Percentiles rank a stretch among this genome's conserved stretches.
phyloP scores from a whole-genome alignment of 768 basidiomycete genomes.

The Daedalea quercina region DNA sequence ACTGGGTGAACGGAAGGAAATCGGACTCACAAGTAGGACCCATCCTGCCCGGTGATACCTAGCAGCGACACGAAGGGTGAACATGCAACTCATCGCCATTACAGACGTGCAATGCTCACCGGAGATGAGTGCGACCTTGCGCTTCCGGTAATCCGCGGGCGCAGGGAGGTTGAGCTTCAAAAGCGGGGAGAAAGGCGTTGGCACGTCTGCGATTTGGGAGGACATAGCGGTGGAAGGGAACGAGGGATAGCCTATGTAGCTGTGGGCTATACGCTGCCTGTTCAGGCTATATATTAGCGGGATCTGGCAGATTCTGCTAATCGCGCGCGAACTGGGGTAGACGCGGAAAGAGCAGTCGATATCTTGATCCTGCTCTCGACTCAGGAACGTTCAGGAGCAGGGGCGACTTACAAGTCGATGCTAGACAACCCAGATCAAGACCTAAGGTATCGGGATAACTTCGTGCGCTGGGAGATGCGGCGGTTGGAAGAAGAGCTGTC shows the following conservation, averaged over 20 bases:
- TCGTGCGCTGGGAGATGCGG: no score
- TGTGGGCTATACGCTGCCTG: no score
- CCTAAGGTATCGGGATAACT: no score
- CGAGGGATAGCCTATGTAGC: not conserved
- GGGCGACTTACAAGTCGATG: no score
- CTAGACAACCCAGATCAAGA: no score
- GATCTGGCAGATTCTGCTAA: no score
- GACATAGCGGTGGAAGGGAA: slow-evolving; percentile 32
- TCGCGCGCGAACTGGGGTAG: no score
- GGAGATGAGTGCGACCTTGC: slow-evolving; percentile 91
- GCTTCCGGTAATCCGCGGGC: slow-evolving; percentile 78
- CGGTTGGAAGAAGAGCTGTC: no score
- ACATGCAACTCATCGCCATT: slow-evolving; percentile 4
- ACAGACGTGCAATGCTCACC: slow-evolving; percentile 39
- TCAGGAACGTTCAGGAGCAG: no score
- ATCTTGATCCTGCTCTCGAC: no score
- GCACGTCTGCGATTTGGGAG: slow-evolving; percentile 16
- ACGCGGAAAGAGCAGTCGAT: no score
- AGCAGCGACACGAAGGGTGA: slow-evolving; percentile 9
- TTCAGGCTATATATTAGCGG: no score
- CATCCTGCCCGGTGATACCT: slow-evolving; percentile 97
- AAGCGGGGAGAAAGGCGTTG: slow-evolving; percentile 31
- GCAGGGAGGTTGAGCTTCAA: slow-evolving; percentile 54
- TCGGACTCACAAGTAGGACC: slow-evolving; percentile 86
- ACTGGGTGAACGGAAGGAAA: not conserved